Evolutionary conservation across 495 filamentous ascomycete genomes (phyloP).

Genomic region (Aspergillus conjunctus): DNA sequence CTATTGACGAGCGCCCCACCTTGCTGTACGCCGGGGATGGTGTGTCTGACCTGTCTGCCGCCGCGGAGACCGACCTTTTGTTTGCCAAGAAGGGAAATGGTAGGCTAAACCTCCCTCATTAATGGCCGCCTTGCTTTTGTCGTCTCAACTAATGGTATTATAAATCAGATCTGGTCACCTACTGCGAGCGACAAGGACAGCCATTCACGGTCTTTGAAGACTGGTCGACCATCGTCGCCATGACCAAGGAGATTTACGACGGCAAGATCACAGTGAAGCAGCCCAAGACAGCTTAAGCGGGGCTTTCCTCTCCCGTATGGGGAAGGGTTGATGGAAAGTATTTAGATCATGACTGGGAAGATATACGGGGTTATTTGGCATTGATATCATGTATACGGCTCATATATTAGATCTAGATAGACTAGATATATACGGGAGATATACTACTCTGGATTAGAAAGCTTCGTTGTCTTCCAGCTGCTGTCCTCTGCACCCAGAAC

Average conservation of each 20-base stretch:
- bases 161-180: slow-evolving; percentile 71
- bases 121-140: neutral
- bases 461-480: neutral
- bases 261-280: slow-evolving; percentile 52
- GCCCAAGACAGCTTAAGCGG: slow-evolving; percentile 22
- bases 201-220: slow-evolving; percentile 81
- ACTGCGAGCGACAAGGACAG: slow-evolving; percentile 73
- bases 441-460: neutral
- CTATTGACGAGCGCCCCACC: slow-evolving; percentile 65
- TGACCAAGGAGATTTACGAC: slow-evolving; percentile 70
- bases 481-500: neutral
- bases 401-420: slow-evolving; percentile 1
- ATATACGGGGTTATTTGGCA: neutral
- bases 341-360: neutral
- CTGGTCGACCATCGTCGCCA: slow-evolving; percentile 73
- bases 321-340: slow-evolving; percentile 18
- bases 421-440: slow-evolving; percentile 6
- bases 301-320: neutral
- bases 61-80: slow-evolving; percentile 81
- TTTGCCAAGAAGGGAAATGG: slow-evolving; percentile 90
- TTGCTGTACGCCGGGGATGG: slow-evolving; percentile 92
- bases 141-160: slow-evolving; percentile 4
- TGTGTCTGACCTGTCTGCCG: slow-evolving; percentile 85
- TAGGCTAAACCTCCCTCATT: slow-evolving; percentile 42
- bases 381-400: neutral